Conservation (phyloP, 345 rosid species). For the Ceriops tagal region DNA sequence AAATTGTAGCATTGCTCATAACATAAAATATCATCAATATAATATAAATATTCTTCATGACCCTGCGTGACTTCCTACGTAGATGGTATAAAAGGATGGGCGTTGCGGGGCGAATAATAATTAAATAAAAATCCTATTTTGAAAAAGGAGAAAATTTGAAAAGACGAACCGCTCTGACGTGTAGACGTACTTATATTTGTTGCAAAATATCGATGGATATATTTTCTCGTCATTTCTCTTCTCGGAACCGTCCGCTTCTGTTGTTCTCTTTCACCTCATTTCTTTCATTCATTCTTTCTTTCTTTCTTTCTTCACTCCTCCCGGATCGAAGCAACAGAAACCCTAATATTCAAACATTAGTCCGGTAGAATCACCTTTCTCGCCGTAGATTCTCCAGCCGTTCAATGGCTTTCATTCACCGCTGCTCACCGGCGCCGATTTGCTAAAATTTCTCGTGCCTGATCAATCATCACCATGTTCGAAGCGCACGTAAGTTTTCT, state of each 20-base stretch:
- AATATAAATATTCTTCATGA: too few relatives aligned
- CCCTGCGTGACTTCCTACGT: too few relatives aligned
- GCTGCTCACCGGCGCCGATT: constrained; percentile 36
- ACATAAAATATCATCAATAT: too few relatives aligned
- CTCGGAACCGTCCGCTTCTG: constrained; percentile 41
- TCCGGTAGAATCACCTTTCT: not conserved
- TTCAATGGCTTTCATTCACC: constrained; percentile 31
- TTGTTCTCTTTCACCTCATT: constrained; percentile 14
- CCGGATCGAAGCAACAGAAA: constrained; percentile 17
- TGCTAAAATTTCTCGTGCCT: constrained; percentile 5
- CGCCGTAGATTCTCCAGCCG: not conserved
- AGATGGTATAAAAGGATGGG: too few relatives aligned
- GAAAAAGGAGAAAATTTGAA: too few relatives aligned
- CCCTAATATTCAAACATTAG: constrained; percentile 18
- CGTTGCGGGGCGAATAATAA: not conserved
- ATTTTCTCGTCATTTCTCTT: not conserved
- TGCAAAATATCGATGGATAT: not conserved
- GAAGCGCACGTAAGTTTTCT: constrained; percentile 74
- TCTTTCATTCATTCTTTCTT: constrained; percentile 3
- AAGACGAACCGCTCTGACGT: too few relatives aligned
- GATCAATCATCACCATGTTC: constrained; percentile 58
- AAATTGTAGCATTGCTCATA: too few relatives aligned
- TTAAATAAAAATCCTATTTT: too few relatives aligned
- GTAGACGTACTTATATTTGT: too few relatives aligned
- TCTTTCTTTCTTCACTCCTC: not conserved